Conservation (phyloP, 768 basidiomycete genomes). For the Sarcodon sp. region DNA sequence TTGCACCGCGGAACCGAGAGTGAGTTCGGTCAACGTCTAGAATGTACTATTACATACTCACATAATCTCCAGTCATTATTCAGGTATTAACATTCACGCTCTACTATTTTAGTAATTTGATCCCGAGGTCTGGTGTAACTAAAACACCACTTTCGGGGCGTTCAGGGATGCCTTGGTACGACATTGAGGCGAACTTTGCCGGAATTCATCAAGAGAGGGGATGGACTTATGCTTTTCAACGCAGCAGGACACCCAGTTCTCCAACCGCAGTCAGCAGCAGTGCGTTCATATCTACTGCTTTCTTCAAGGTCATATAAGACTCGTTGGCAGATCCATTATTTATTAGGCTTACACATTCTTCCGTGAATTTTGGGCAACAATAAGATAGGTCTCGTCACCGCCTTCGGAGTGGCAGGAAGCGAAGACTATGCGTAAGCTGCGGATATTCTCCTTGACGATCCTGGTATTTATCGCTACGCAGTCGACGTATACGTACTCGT, state of each 20-base stretch:
- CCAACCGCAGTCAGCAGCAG: conserved; percentile 23
- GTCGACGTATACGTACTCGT: conserved; percentile 6
- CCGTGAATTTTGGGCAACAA: conserved; percentile 59
- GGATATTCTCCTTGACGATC: conserved; percentile 36
- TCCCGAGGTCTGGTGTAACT: not conserved
- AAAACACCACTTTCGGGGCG: conserved; percentile 80
- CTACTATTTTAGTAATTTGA: not conserved
- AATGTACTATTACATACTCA: not conserved
- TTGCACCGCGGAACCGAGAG: conserved; percentile 54
- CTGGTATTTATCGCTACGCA: conserved; percentile 33
- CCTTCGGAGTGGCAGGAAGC: conserved; percentile 23
- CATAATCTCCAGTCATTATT: conserved; percentile 10
- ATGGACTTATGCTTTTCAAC: conserved; percentile 27
- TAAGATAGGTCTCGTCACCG: conserved; percentile 37
- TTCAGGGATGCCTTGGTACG: conserved; percentile 59
- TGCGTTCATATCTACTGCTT: conserved; percentile 29
- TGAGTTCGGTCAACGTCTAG: conserved; percentile 13
- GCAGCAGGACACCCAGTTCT: conserved; percentile 28
- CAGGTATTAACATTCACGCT: not conserved
- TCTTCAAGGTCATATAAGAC: not conserved
- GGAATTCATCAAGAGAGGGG: conserved; percentile 68
- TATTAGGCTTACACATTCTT: conserved; percentile 46
- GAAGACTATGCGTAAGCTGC: conserved; percentile 30
- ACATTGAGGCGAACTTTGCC: conserved; percentile 42
- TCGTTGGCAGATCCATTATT: not conserved